Evolutionary conservation across 208 protist genomes (phyloP), one percentile per base, ranked within the genome.

Genomic region (Wallacemonas rigidus): DNA sequence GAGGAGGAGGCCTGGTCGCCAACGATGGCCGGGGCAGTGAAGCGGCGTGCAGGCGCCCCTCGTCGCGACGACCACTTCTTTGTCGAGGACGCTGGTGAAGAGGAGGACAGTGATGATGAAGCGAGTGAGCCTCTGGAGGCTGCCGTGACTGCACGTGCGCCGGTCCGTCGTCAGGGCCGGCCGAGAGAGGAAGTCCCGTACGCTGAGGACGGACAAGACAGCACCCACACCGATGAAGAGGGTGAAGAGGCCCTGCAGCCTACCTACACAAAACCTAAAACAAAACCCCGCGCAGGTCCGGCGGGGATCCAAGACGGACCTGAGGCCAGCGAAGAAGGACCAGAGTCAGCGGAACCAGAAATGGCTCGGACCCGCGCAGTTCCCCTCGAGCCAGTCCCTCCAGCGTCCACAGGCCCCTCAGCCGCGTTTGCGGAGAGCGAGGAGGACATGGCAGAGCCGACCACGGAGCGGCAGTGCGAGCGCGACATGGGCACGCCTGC

Each of bases 141-240:
- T 3, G 56, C 41, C 11, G 44, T 2, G 40, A 40, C 15, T 14
- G 2, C 2, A 12, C n/a, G 57, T 39, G 47, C 45, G 26, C 55
- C 41, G n/a, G n/a, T n/a, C n/a, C n/a, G n/a, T 38, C 36, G 14
- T 35, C 38, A 39, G 11, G 17, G 48, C 14, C 47, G 35, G 67
- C 56, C 40, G 67, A 71, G n/a, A 44, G 35, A 44, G n/a, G n/a
- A n/a, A n/a, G n/a, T n/a, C n/a, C 67, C 67, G 15, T 71, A 50
- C 54, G 67, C 53, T 43, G 67, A 71, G 36, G 67, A 71, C 39
- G 67, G 51, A n/a, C 48, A 60, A 62, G 72, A 72, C 36, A 68
- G 62, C 26, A 9, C 44, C 57, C 64, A 76, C 3, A 68, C 39
- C 9, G 47, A 60, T 50, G 62, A 69, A 9, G 62, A 71, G 6